A percentile compares a stretch with the other conserved stretches of the same genome.
These are phyloP conservation scores for Lupinus albus DNA, from an alignment of 306 rosid species.

Conservation along the genomic window DNA sequence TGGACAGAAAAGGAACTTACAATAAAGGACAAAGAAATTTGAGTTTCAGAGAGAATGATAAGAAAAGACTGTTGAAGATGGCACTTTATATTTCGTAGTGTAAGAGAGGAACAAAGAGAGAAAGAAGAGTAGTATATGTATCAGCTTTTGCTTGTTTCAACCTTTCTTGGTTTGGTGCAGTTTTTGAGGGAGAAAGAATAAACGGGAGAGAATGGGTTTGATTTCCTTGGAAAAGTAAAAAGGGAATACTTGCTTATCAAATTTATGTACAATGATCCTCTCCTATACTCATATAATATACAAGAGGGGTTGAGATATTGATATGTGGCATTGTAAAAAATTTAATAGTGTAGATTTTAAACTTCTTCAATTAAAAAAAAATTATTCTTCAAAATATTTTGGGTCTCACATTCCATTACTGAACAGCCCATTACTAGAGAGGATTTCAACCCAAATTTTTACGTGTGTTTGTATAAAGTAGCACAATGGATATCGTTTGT, in stretches of 20 bases:
- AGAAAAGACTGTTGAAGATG: constrained; percentile 13
- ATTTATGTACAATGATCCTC: too few relatives aligned
- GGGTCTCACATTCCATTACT: too few relatives aligned
- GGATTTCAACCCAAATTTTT: too few relatives aligned
- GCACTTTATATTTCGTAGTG: constrained; percentile 30
- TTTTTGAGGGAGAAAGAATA: constrained; percentile 7
- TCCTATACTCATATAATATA: too few relatives aligned
- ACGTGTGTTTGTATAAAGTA: too few relatives aligned
- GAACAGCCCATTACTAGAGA: too few relatives aligned
- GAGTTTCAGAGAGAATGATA: background rate
- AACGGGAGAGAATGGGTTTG: constrained; percentile 31
- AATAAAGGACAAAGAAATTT: background rate
- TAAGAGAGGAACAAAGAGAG: background rate
- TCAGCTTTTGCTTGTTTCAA: constrained; percentile 14
- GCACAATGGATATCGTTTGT: too few relatives aligned
- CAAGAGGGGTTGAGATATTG: too few relatives aligned
- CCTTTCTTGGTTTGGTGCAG: constrained; percentile 39
- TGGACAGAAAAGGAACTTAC: constrained; percentile 34
- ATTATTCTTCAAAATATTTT: too few relatives aligned
- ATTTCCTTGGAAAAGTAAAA: constrained; percentile 56
- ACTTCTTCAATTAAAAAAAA: too few relatives aligned
- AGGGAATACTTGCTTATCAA: constrained; percentile 33
- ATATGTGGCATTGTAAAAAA: too few relatives aligned
- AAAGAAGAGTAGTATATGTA: background rate
- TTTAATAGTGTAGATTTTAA: too few relatives aligned